Base-by-base conservation (phyloP, 2,329 filamentous ascomycete genomes). In the Sarocladiaceae sp. region DNA sequence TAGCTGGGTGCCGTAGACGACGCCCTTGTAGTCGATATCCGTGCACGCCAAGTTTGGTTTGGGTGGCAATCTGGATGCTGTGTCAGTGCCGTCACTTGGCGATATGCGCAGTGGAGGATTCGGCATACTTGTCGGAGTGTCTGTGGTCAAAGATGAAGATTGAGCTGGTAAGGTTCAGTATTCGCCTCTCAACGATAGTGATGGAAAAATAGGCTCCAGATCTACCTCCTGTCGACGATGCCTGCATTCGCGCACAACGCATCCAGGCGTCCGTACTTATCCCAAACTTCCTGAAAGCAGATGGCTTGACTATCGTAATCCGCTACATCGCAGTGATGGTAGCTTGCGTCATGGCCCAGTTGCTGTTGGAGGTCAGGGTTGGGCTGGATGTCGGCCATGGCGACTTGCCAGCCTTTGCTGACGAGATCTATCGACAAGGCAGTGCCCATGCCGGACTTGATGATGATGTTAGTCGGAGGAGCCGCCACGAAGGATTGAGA, bases 1-100 rank as follows among this genome's bases (percentile, higher is more conserved):
- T 7, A 76, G 58, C 45, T 66, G 63, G 1, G 65, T 68, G 3
- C 71, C 70, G 45, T 74, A 74, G 0, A 76, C 54, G 2, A 76
- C 63, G 3, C 68, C 69, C 53, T 75, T 75, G 56, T 68, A 70
- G 52, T 70, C 64, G n/a, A 73, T 55, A 49, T 76, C 70, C 2
- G 71, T 74, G 43, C 64, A 67, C 0, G 52, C 44, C 3, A 70
- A 50, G 48, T 74, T 62, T 1, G 72, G 73, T 47, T 63, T 63
- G 1, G 68, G 58, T 3, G 71, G 71, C n/a, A n/a, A n/a, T n/a
- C n/a, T n/a, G n/a, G 24, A 71, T 51, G 12, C 51, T 54, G 4
- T 6, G 16, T 43, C 24, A n/a, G n/a, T n/a, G n/a, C n/a, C n/a
- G n/a, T n/a, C n/a, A n/a, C n/a, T n/a, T n/a, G n/a, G 34, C 50